These are phyloP conservation scores for Pythium rhizo-oryzae DNA, from an alignment of 352 stramenopile species.

Conservation along the genomic window DNA sequence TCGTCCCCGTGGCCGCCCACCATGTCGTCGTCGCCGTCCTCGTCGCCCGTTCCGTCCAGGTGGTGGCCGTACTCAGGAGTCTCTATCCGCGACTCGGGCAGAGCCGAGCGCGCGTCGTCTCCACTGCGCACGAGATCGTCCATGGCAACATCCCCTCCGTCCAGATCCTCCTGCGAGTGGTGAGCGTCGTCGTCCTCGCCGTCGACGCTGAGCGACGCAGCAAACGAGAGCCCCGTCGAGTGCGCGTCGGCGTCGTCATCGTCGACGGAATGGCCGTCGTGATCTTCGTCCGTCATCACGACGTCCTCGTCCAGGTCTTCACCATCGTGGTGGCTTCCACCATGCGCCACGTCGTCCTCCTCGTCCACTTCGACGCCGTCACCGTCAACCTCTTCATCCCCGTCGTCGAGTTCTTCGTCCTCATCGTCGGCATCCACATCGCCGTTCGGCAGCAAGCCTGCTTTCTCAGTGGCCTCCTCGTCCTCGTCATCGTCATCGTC, in stretches of 20 bases:
- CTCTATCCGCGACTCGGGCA: slow-evolving; percentile 14
- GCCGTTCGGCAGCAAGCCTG: slow-evolving; percentile 13
- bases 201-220: slow-evolving; percentile 23
- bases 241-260: slow-evolving; percentile 18
- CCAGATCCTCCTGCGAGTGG: slow-evolving; percentile 16
- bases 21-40: slow-evolving; percentile 36
- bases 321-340: slow-evolving; percentile 1
- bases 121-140: slow-evolving; percentile 3
- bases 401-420: slow-evolving; percentile 32
- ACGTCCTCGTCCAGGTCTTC: slow-evolving; percentile 23
- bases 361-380: slow-evolving; percentile 44
- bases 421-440: slow-evolving; percentile 36
- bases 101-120: not conserved
- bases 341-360: slow-evolving; percentile 23
- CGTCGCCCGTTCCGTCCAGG: slow-evolving; percentile 20
- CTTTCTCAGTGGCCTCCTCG: slow-evolving; percentile 27
- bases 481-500: slow-evolving; percentile 50
- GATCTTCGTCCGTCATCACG: slow-evolving; percentile 27
- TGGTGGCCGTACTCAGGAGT: slow-evolving; percentile 21
- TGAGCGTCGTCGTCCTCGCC: slow-evolving; percentile 17
- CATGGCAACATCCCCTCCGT: slow-evolving; percentile 7
- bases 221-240: slow-evolving; percentile 19
- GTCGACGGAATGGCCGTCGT: slow-evolving; percentile 20
- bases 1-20: slow-evolving; percentile 28
- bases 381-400: slow-evolving; percentile 24